phyloP scores from a whole-genome alignment of 2,329 filamentous ascomycete genomes.

The Penicillium sp. region DNA sequence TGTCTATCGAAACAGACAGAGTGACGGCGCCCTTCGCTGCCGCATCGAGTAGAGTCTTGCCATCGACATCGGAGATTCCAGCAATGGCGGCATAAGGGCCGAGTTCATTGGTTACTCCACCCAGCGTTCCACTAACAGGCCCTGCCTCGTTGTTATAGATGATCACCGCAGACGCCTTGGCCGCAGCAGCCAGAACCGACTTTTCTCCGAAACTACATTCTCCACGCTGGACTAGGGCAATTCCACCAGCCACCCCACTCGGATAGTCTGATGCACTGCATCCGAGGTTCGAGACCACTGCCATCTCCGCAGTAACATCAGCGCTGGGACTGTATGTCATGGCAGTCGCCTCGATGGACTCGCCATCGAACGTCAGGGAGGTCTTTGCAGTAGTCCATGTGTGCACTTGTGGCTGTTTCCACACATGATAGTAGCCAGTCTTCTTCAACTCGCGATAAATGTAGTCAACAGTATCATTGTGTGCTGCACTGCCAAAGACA shows the following conservation, averaged over 20 bases:
- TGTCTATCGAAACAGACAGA: slow-evolving; percentile 42
- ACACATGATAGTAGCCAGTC: slow-evolving; percentile 35
- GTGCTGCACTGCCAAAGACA: slow-evolving; percentile 46
- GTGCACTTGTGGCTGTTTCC: slow-evolving; percentile 59
- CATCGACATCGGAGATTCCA: slow-evolving; percentile 61
- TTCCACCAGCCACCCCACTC: slow-evolving; percentile 53
- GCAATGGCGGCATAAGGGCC: slow-evolving; percentile 54
- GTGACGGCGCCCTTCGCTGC: slow-evolving; percentile 45
- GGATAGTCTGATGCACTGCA: slow-evolving; percentile 66
- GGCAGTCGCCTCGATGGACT: slow-evolving; percentile 49
- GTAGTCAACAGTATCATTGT: slow-evolving; percentile 63
- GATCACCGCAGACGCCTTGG: slow-evolving; percentile 68
- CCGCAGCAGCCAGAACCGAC: slow-evolving; percentile 63
- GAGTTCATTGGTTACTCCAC: slow-evolving; percentile 49
- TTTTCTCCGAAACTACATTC: slow-evolving; percentile 70
- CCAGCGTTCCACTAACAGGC: slow-evolving; percentile 65
- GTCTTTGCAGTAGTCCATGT: slow-evolving; percentile 60
- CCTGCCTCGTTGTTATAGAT: slow-evolving; percentile 71
- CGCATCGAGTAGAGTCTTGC: slow-evolving; percentile 53
- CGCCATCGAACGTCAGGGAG: slow-evolving; percentile 56
- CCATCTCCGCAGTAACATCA: slow-evolving; percentile 43
- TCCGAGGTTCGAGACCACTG: slow-evolving; percentile 60
- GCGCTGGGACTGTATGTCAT: slow-evolving; percentile 63
- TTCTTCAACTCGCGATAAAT: slow-evolving; percentile 54
- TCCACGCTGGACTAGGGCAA: slow-evolving; percentile 70